phyloP scores from a whole-genome alignment of 1,139 yeast species.

The Diutina sp. region DNA sequence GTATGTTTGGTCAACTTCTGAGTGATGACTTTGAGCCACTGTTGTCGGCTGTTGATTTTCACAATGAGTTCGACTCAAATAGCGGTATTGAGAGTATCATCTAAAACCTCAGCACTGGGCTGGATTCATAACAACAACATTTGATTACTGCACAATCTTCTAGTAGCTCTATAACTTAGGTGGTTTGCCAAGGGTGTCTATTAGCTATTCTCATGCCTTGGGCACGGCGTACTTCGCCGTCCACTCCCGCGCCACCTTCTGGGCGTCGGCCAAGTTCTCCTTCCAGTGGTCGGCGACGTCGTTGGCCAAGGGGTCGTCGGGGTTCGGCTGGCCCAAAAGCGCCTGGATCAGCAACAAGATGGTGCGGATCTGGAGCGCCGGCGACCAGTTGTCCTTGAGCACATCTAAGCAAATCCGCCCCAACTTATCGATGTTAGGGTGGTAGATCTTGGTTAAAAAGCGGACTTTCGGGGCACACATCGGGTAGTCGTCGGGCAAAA shows the following conservation, averaged over 20 bases:
- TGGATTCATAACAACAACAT: too few relatives aligned
- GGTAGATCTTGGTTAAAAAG: conserved; percentile 85
- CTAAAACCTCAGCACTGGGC: too few relatives aligned
- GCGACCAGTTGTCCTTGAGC: conserved; percentile 89
- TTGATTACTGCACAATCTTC: too few relatives aligned
- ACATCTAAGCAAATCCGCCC: conserved; percentile 96
- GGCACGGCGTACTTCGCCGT: conserved; percentile 49
- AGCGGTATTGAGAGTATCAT: too few relatives aligned
- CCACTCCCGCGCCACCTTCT: conserved; percentile 81
- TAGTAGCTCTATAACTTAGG: too few relatives aligned
- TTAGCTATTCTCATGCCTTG: neutral
- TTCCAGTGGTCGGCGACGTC: conserved; percentile 98
- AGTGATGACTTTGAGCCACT: too few relatives aligned
- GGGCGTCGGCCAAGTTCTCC: conserved; percentile 68
- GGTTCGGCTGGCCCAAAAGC: conserved; percentile 87
- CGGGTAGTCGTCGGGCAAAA: conserved; percentile 82
- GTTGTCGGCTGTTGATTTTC: too few relatives aligned
- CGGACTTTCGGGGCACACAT: conserved; percentile 91
- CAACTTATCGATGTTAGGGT: conserved; percentile 89
- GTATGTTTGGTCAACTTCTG: too few relatives aligned
- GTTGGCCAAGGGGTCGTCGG: conserved; percentile 95
- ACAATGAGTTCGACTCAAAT: too few relatives aligned
- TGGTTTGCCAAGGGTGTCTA: neutral
- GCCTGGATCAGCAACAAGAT: conserved; percentile 88
- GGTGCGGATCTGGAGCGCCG: conserved; percentile 94